Evolutionary conservation across 2,329 filamentous ascomycete genomes (phyloP), one percentile per base, ranked within the genome.

Genomic region (Pezicula carpinea): DNA sequence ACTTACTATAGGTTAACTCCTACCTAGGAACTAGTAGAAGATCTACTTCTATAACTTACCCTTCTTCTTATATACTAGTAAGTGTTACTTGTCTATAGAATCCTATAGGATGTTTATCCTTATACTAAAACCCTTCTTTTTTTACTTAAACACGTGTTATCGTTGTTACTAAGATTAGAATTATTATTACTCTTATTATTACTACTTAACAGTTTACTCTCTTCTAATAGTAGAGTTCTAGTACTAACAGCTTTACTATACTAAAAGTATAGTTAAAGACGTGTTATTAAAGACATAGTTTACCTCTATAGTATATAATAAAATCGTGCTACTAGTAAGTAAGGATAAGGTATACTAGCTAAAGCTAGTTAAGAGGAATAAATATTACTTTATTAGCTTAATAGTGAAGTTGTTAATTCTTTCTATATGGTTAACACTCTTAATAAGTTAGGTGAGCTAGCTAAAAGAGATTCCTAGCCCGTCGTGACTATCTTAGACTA

Each of bases 21-120:
- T 46, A 32, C 33, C 34, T 43, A 26, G 39, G 39, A 49, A 47
- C 33, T 29, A 19, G 7, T 32, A 8, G 14, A 32, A 32, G 29
- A 32, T 32, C 14, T 32, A 32, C 29, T 32, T 14, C 14, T 32
- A 32, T 32, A 32, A 32, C 14, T 32, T 32, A 32, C 29, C 14
- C 29, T 32, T 32, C 14, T 32, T 32, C 29, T 32, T 32, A 38
- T 19, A 43, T 32, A n/a, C 40, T 23, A 43, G 22, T 33, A 43
- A 43, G 21, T 38, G 40, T 26, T 43, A 26, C 32, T 48, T 23
- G 40, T 48, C 46, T 48, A 48, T 5, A 38, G 19, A 14, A 14
- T 26, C 13, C 43, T 40, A 49, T 40, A 5, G 42, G 23, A 21
- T 46, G 42, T 46, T 32, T 34, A 31, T 49, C 10, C 47, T 49